A percentile compares a stretch with the other conserved stretches of the same genome.
phyloP scores from a whole-genome alignment of 1,139 yeast species.

The Sugiyamaella sp. region DNA sequence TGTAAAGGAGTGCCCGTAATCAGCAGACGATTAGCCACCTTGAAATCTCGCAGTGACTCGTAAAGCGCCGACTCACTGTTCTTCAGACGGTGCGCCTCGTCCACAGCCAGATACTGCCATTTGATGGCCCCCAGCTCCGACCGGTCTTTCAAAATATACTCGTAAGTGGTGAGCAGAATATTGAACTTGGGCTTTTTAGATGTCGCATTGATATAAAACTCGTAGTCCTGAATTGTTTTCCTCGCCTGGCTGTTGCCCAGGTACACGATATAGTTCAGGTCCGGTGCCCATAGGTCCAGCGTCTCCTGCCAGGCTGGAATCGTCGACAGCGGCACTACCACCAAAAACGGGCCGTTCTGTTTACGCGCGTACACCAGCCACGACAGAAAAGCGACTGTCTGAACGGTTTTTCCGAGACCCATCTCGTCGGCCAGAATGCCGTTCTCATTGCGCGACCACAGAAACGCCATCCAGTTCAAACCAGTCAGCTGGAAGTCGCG shows the following conservation, averaged over 20 bases:
- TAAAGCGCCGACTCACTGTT: slow-evolving; percentile 92
- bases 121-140: slow-evolving; percentile 75
- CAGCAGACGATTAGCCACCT: slow-evolving; percentile 78
- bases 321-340: slow-evolving; percentile 95
- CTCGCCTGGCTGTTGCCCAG: slow-evolving; percentile 92
- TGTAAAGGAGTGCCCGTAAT: slow-evolving; percentile 99
- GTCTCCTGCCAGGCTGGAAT: slow-evolving; percentile 99
- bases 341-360: slow-evolving; percentile 95
- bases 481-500: slow-evolving; percentile 98
- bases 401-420: slow-evolving; percentile 69
- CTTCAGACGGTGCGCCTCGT: slow-evolving; percentile 96
- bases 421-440: slow-evolving; percentile 91
- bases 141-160: slow-evolving; percentile 88
- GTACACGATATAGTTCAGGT: slow-evolving; percentile 86
- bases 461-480: slow-evolving; percentile 98
- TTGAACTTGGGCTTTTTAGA: slow-evolving; percentile 79
- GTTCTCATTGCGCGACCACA: slow-evolving; percentile 97
- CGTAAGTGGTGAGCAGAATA: slow-evolving; percentile 88
- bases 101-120: slow-evolving; percentile 98
- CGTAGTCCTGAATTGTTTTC: slow-evolving; percentile 78
- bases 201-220: slow-evolving; percentile 61
- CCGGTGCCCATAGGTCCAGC: slow-evolving; percentile 97
- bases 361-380: slow-evolving; percentile 94
- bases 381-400: slow-evolving; percentile 89
- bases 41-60: slow-evolving; percentile 82